These are phyloP conservation scores for Thalassiosira livingstoniorum DNA, from an alignment of 352 stramenopile genomes.

Conservation along the genomic window DNA sequence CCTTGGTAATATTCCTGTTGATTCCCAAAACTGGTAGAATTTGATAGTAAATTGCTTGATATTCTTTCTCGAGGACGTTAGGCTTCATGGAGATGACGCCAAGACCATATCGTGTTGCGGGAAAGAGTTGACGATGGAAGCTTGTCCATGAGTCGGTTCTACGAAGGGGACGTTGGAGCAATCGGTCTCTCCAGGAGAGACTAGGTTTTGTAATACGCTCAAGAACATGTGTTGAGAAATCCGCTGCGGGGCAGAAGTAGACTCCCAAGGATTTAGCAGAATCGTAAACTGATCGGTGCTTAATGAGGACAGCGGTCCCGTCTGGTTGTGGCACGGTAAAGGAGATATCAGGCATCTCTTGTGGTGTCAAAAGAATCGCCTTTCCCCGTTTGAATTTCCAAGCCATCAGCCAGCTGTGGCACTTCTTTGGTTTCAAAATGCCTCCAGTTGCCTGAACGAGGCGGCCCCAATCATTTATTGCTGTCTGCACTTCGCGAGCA, in stretches of 20 bases:
- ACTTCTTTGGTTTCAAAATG: slow-evolving; percentile 21
- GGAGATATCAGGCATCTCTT: too few species aligned
- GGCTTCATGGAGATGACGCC: too few species aligned
- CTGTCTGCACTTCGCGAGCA: background rate
- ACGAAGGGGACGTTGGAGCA: too few species aligned
- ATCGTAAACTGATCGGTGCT: background rate
- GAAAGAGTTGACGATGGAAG: too few species aligned
- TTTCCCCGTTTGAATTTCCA: background rate
- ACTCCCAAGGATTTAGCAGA: slow-evolving; percentile 6
- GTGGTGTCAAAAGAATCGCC: background rate
- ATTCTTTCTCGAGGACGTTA: too few species aligned
- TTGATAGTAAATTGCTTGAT: too few species aligned
- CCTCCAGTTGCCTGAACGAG: slow-evolving; percentile 6
- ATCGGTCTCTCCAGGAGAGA: background rate
- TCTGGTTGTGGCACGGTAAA: background rate
- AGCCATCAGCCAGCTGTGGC: slow-evolving; percentile 11
- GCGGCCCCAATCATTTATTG: background rate
- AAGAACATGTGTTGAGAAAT: background rate
- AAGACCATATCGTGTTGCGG: too few species aligned
- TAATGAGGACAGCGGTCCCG: background rate
- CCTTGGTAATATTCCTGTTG: slow-evolving; percentile 32
- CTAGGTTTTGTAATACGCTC: slow-evolving; percentile 1
- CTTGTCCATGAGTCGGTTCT: too few species aligned
- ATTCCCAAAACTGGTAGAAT: slow-evolving; percentile 1
- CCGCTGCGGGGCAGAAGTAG: background rate